phyloP scores from a whole-genome alignment of 129 eudicot species.

The Gnaphalium uliginosum region DNA sequence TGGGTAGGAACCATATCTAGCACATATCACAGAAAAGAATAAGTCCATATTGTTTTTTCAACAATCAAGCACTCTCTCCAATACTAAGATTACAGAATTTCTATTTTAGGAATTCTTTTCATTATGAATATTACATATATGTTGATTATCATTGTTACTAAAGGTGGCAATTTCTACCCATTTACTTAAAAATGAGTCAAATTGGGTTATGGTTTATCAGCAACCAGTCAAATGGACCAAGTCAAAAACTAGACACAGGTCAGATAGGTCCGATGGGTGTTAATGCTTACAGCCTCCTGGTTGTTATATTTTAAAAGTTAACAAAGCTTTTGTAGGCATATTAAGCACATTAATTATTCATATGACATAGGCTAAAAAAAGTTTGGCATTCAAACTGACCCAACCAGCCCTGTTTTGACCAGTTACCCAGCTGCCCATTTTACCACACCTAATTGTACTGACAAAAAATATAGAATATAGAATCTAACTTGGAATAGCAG shows the following conservation, averaged over 20 bases:
- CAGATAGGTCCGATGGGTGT: too few species aligned
- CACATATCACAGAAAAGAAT: conserved; percentile 20
- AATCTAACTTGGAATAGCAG: conserved; percentile 93
- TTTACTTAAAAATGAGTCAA: not conserved
- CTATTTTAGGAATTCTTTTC: not conserved
- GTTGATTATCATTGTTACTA: not conserved
- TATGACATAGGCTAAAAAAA: not conserved
- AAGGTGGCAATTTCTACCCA: not conserved
- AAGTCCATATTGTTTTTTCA: conserved; percentile 14
- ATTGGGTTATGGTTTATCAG: not conserved
- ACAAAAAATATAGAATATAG: not conserved
- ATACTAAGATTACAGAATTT: not conserved
- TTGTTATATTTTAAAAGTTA: not conserved
- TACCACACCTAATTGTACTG: not conserved
- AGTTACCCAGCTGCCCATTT: not conserved
- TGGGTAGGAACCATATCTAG: conserved; percentile 95
- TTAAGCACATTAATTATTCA: not conserved
- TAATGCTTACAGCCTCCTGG: not conserved
- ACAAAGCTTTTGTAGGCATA: not conserved
- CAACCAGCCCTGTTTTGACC: not conserved
- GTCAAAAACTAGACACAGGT: not conserved
- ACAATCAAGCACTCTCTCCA: not conserved
- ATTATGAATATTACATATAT: not conserved
- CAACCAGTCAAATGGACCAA: not conserved
- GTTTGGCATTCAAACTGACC: not conserved